phyloP scores from a whole-genome alignment of 2,329 filamentous ascomycete species.

The Grosmannia serpens region DNA sequence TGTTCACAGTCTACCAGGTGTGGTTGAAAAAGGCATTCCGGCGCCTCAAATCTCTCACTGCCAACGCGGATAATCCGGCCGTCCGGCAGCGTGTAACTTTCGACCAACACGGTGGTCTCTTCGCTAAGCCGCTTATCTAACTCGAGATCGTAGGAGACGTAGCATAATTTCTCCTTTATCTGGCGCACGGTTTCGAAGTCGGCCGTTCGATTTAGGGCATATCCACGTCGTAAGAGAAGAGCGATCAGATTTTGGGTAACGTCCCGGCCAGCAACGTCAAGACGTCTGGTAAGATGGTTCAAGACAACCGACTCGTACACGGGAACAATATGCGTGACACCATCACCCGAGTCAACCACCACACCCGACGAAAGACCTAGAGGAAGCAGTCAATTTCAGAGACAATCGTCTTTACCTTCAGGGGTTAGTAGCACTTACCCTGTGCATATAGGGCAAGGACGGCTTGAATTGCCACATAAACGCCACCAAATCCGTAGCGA shows the following conservation, averaged over 20 bases:
- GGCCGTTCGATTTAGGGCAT: constrained; percentile 93
- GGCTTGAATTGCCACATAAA: constrained; percentile 96
- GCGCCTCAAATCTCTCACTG: constrained; percentile 94
- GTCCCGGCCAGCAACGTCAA: constrained; percentile 92
- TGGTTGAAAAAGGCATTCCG: constrained; percentile 96
- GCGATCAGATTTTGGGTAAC: constrained; percentile 98
- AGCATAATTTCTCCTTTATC: constrained; percentile 99
- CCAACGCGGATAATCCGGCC: constrained; percentile 93
- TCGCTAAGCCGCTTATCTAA: constrained; percentile 92
- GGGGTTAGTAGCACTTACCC: constrained; percentile 35
- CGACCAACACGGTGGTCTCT: constrained; percentile 92
- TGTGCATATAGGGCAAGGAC: constrained; percentile 94
- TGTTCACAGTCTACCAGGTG: constrained; percentile 97
- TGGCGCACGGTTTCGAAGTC: constrained; percentile 98
- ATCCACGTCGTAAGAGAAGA: constrained; percentile 82
- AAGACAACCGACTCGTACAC: constrained; percentile 97
- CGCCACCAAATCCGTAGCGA: constrained; percentile 87
- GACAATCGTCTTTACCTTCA: neutral
- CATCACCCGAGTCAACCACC: constrained; percentile 97
- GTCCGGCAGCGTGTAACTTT: constrained; percentile 94
- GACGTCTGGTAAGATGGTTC: constrained; percentile 85
- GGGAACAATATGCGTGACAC: constrained; percentile 96
- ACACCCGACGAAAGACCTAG: constrained; percentile 78
- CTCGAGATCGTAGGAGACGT: constrained; percentile 95
- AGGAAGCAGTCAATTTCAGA: neutral